phyloP scores from a whole-genome alignment of 306 rosid genomes.

The Mimosa pudica region DNA sequence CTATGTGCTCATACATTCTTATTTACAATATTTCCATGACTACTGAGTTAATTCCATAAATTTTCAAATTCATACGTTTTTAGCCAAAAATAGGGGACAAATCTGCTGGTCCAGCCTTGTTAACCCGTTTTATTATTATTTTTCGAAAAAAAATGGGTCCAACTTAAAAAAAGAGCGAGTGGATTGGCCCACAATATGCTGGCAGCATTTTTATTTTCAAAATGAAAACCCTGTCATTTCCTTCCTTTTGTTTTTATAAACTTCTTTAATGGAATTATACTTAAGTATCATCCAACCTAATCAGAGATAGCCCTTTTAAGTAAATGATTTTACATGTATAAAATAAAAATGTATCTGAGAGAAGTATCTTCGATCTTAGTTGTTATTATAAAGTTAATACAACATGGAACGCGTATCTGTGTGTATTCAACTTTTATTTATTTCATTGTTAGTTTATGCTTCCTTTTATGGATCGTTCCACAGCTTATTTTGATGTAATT shows the following conservation, averaged over 20 bases:
- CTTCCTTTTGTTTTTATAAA: no score
- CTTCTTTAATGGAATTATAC: no score
- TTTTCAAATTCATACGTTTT: neutral
- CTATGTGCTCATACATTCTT: neutral
- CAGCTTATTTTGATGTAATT: neutral
- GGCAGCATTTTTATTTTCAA: neutral
- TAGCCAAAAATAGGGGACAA: neutral
- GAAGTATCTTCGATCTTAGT: no score
- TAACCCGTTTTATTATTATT: neutral
- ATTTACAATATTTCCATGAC: neutral
- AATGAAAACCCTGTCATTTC: no score
- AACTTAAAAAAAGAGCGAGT: neutral
- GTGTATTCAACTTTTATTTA: no score
- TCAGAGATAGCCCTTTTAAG: no score
- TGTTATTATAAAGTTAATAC: no score
- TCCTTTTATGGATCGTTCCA: neutral
- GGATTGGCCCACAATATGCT: neutral
- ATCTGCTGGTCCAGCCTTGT: neutral
- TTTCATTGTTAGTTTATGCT: neutral
- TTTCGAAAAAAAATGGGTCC: no score
- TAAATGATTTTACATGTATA: no score
- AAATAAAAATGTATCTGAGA: no score
- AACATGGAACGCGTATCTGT: no score
- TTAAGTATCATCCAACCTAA: no score
- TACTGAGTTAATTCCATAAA: neutral